Evolutionary conservation across 345 rosid genomes (phyloP), one percentile per base, ranked within the genome.

Genomic region (Citrus maxima): DNA sequence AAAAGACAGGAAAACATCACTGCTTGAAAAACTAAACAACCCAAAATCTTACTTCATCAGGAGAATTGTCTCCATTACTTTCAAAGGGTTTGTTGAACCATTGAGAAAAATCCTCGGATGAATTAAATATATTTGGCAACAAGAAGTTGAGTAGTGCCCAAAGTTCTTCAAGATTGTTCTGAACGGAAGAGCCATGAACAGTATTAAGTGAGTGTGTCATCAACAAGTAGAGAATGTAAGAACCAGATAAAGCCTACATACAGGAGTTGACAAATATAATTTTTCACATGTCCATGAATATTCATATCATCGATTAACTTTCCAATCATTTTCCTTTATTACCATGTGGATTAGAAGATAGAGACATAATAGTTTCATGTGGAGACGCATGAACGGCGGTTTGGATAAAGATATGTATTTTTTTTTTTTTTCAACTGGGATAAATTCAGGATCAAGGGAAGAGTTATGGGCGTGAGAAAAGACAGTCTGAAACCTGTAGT

Each of bases 41-140:
- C 78, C 40, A 24, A 79, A 62, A 42, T 72, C 90, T 87, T 82
- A 91, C 98, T 90, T 91, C 88, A 75, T 94, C 98, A 14, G 93
- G 87, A 81, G 97, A 90, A 88, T 62, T 90, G 85, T 94, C 98
- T 72, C 94, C 95, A 80, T 84, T 94, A 80, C 98, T 83, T 89
- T 93, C 86, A 86, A 94, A 93, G 76, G 98, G 97, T 82, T 94
- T 93, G 89, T 94, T 94, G 84, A 94, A 94, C 98, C 98, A 94
- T 78, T 94, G 98, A 84, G 97, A 93, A 82, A 94, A 94, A 82
- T 94, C 98, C 78, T 94, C 98, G 16, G 98, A 91, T 54, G 98
- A 91, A 83, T 93, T 94, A 82, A 94, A 94, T 82, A 94, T 93
- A 83, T 93, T 93, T 40, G 98, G 98, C 85, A 94, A 82, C 85